Evolutionary conservation across 2,329 filamentous ascomycete genomes (phyloP), one percentile per base, ranked within the genome.

Genomic region (Allantophomopsis cytisporea): DNA sequence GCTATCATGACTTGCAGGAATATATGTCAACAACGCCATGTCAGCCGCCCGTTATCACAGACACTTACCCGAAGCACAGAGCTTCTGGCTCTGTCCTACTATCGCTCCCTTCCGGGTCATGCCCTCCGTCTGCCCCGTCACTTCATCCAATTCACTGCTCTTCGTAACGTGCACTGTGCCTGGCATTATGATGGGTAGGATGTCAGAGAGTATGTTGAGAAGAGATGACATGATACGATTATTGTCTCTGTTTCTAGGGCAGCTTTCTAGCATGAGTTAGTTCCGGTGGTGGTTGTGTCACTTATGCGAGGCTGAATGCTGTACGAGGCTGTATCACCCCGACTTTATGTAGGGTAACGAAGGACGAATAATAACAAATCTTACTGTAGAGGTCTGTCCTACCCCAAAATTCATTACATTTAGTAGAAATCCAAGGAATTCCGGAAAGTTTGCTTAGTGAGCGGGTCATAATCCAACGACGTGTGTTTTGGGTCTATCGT

Each of bases 61-160:
- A 8, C 23, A 28, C 23, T 6, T 58, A 73, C 78, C 68, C 35
- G 75, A 75, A 21, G 77, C 76, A 53, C 80, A 83, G 58, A 85
- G 69, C 43, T 70, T 71, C 43, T 79, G 71, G 39, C 71, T 76
- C 54, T 74, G 69, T 51, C 72, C 66, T 35, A 79, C 65, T 37
- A 85, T 66, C n/a, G 79, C 80, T 38, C 66, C 63, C 54, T 60
- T 66, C 37, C 57, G 63, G 44, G 60, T 67, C 69, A 66, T 66
- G 43, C 64, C 63, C 35, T 64, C 57, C 1, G 65, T 66, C 43
- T 66, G 63, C 31, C 62, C 63, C 36, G 57, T 56, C 16, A 47
- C 47, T 20, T 61, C 56, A 42, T 64, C 50, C 39, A 73, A 60
- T 31, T 67, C 60, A 35, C 56, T 50, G 30, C 64, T 61, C 44